Evolutionary conservation across 2,329 filamentous ascomycete species (phyloP).

Genomic region (Emergomyces orientalis): DNA sequence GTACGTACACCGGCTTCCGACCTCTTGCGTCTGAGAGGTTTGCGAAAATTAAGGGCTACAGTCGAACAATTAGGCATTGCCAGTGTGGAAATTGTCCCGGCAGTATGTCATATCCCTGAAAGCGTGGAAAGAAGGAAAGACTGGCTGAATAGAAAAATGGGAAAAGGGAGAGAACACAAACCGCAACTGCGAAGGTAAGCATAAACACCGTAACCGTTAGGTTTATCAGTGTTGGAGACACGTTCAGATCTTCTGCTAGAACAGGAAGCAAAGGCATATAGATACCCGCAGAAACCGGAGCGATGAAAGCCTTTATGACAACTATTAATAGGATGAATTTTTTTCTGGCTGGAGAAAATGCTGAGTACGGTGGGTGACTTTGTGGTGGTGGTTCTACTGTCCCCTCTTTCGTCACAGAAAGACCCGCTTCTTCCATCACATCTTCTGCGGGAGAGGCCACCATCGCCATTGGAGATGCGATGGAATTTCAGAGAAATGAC

Average conservation of each 20-base stretch:
- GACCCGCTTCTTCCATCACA: background rate
- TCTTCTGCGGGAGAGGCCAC: background rate
- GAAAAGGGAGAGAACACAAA: background rate
- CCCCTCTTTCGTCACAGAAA: background rate
- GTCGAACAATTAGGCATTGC: background rate
- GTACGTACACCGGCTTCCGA: conserved; percentile 34
- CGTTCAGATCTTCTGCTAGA: conserved; percentile 32
- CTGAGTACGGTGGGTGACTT: conserved; percentile 27
- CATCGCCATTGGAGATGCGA: background rate
- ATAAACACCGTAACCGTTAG: conserved; percentile 40
- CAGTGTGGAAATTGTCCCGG: background rate
- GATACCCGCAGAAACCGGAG: conserved; percentile 37
- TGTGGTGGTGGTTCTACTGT: background rate
- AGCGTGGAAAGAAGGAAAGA: background rate
- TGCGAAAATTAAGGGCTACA: conserved; percentile 35
- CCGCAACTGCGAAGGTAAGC: conserved; percentile 34
- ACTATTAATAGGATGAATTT: conserved; percentile 34
- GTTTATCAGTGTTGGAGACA: conserved; percentile 31
- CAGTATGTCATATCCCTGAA: too few relatives aligned
- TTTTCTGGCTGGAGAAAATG: conserved; percentile 28
- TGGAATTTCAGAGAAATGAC: background rate
- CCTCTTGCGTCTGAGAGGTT: conserved; percentile 34
- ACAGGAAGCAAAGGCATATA: conserved; percentile 36
- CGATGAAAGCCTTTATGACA: conserved; percentile 36
- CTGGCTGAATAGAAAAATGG: background rate